These are phyloP conservation scores for Chlamydomonas eustigma DNA, from an alignment of 139 green algal species.

Conservation along the genomic window DNA sequence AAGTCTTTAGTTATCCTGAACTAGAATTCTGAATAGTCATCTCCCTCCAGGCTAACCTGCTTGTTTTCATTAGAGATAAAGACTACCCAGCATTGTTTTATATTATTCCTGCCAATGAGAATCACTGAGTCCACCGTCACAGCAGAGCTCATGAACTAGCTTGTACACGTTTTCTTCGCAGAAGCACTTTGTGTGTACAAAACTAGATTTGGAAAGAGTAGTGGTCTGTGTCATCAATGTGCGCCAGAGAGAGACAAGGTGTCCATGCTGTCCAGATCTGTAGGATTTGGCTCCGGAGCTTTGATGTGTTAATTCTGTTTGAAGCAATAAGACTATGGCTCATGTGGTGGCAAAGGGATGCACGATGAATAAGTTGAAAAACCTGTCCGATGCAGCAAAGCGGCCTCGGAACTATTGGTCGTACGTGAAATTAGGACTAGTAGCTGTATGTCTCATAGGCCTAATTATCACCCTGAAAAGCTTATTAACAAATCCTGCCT, in stretches of 20 bases:
- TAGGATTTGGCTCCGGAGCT: no score
- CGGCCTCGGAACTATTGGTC: not conserved
- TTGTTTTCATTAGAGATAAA: no score
- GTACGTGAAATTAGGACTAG: not conserved
- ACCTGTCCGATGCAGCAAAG: no score
- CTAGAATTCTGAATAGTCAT: no score
- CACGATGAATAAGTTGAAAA: no score
- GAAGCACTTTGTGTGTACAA: not conserved
- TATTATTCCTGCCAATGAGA: no score
- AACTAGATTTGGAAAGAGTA: not conserved
- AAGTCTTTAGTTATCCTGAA: no score
- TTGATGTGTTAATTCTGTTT: no score
- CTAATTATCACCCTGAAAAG: not conserved
- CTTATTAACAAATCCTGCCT: not conserved
- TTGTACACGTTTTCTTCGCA: not conserved
- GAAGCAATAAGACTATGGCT: no score
- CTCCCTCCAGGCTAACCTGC: no score
- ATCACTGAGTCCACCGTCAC: not conserved
- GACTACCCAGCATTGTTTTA: no score
- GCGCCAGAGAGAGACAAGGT: not conserved
- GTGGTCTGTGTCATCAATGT: not conserved
- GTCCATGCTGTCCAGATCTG: not conserved
- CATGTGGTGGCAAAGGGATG: no score
- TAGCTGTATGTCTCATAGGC: not conserved
- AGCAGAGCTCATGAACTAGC: not conserved